Evolutionary conservation across 1,284 basidiomycete species (phyloP).

Genomic region (Caloboletus firmus): DNA sequence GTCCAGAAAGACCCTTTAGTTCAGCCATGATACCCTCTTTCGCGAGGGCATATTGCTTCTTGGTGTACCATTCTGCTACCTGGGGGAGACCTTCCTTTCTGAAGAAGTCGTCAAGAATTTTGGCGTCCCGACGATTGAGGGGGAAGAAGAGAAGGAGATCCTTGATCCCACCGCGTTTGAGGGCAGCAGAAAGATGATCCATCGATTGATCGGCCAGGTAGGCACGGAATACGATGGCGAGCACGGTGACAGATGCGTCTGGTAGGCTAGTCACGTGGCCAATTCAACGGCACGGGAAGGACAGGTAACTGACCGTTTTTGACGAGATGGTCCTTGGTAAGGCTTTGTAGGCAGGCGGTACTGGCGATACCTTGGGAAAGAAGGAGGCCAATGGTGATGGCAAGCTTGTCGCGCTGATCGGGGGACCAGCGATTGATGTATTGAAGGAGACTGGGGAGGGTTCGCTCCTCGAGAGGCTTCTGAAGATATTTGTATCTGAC

Average conservation of each 20-base stretch:
- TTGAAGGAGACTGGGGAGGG: conserved; percentile 83
- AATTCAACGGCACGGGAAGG: background rate
- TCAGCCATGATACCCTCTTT: conserved; percentile 68
- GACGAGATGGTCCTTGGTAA: conserved; percentile 92
- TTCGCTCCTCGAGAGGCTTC: conserved; percentile 86
- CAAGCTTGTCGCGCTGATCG: conserved; percentile 78
- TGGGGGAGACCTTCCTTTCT: conserved; percentile 73
- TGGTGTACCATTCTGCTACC: conserved; percentile 90
- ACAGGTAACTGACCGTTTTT: conserved; percentile 71
- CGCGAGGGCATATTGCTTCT: conserved; percentile 76
- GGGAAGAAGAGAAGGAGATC: conserved; percentile 90
- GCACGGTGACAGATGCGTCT: conserved; percentile 77
- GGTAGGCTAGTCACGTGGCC: conserved; percentile 12
- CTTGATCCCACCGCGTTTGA: conserved; percentile 84
- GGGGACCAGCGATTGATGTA: conserved; percentile 85
- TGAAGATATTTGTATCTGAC: conserved; percentile 96
- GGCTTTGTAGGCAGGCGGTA: conserved; percentile 73
- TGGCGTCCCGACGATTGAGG: conserved; percentile 70
- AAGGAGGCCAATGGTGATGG: conserved; percentile 78
- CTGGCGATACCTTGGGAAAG: conserved; percentile 80
- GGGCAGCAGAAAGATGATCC: conserved; percentile 76
- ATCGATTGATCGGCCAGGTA: conserved; percentile 81
- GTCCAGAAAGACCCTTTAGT: conserved; percentile 58
- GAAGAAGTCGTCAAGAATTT: conserved; percentile 83
- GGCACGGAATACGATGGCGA: conserved; percentile 79